Percentiles rank a stretch among this genome's conserved stretches.
These are phyloP conservation scores for Coemansia asiatica DNA, from an alignment of 192 early-diverging fungal genomes.

Conservation along the genomic window DNA sequence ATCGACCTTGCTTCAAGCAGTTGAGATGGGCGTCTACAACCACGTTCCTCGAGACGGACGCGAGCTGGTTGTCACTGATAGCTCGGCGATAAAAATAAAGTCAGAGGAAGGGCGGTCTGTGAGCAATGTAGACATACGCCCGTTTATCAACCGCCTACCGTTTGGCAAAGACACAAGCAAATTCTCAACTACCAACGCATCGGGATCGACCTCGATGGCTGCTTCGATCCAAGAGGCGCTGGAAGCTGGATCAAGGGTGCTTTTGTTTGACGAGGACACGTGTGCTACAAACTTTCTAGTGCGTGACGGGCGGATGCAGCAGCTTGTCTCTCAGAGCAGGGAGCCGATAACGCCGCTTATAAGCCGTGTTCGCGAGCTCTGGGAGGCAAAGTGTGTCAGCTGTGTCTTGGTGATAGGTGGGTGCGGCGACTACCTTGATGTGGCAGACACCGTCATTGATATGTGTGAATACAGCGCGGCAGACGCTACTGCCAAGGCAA, in stretches of 20 bases:
- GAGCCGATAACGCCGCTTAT: constrained; percentile 65
- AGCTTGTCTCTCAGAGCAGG: constrained; percentile 43
- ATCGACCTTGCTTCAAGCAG: constrained; percentile 59
- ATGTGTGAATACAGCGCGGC: constrained; percentile 52
- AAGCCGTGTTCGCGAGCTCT: constrained; percentile 48
- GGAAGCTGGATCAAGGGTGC: constrained; percentile 38
- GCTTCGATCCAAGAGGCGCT: constrained; percentile 60
- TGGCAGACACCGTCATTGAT: constrained; percentile 55
- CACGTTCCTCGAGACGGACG: constrained; percentile 60
- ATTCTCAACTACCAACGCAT: constrained; percentile 56
- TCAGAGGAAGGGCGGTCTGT: constrained; percentile 60
- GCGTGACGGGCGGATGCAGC: constrained; percentile 59
- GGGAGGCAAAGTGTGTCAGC: constrained; percentile 38
- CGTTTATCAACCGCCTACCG: constrained; percentile 60
- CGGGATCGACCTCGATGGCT: constrained; percentile 62
- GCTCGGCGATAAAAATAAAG: constrained; percentile 43
- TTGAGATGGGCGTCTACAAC: constrained; percentile 60
- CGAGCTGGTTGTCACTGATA: constrained; percentile 54
- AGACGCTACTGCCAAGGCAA: constrained; percentile 46
- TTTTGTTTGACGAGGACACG: constrained; percentile 63
- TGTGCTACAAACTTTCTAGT: constrained; percentile 66
- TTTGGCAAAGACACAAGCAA: constrained; percentile 40
- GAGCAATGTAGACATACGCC: constrained; percentile 50
- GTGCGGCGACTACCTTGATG: constrained; percentile 61
- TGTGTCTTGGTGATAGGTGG: constrained; percentile 58